These are phyloP conservation scores for Rosa lucieae DNA, from an alignment of 306 rosid species.

Conservation along the genomic window DNA sequence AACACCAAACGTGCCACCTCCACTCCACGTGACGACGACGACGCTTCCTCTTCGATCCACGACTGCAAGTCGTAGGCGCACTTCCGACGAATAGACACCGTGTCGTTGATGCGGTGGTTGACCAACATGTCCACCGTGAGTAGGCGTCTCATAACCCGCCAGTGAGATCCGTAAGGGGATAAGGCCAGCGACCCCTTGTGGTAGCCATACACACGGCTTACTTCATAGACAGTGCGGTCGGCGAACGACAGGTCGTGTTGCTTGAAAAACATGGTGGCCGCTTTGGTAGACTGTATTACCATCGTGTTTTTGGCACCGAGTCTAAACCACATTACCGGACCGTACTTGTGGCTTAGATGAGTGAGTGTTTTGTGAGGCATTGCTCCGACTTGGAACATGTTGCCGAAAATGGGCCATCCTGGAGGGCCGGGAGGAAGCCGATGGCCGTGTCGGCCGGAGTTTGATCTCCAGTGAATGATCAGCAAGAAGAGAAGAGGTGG, in stretches of 20 bases:
- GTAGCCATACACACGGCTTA: slow-evolving; percentile 47
- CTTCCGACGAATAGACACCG: slow-evolving; percentile 30
- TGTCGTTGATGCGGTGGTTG: slow-evolving; percentile 49
- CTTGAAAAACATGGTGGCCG: slow-evolving; percentile 51
- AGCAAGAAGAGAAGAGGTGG: slow-evolving; percentile 23
- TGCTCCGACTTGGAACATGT: slow-evolving; percentile 60
- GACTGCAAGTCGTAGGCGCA: slow-evolving; percentile 48
- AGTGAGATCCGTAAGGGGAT: slow-evolving; percentile 61
- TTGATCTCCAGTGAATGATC: slow-evolving; percentile 15
- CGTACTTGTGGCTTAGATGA: slow-evolving; percentile 32
- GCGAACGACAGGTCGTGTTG: slow-evolving; percentile 55
- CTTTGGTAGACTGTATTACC: slow-evolving; percentile 47
- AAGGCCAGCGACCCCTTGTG: slow-evolving; percentile 54
- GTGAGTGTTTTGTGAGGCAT: slow-evolving; percentile 59
- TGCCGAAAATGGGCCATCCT: slow-evolving; percentile 72
- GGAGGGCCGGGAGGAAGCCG: slow-evolving; percentile 58
- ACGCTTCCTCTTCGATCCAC: slow-evolving; percentile 51
- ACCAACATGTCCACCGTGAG: slow-evolving; percentile 59
- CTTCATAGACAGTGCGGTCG: slow-evolving; percentile 49
- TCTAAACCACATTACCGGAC: slow-evolving; percentile 56
- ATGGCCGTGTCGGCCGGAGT: not conserved
- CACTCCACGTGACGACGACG: slow-evolving; percentile 23
- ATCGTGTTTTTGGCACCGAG: slow-evolving; percentile 58
- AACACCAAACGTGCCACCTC: slow-evolving; percentile 54
- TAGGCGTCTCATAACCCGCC: slow-evolving; percentile 64